A percentile compares a stretch with the other conserved stretches of the same genome.
Conservation (phyloP, 352 stramenopile species). For the Phytopythium vexans region DNA sequence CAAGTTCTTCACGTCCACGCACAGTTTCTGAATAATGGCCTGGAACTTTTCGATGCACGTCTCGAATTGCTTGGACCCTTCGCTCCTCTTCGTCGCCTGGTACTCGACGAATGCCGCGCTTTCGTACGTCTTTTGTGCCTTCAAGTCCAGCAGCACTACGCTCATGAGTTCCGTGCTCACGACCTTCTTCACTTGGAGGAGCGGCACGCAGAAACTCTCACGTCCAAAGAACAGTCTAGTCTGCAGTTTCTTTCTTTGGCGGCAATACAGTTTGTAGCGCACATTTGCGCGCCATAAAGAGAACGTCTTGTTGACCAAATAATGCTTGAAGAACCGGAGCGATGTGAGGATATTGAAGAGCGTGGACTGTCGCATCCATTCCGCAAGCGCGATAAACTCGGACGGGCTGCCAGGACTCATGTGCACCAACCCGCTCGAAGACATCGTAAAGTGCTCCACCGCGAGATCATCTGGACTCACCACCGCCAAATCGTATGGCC, state of each 20-base stretch:
- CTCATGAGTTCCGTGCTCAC: constrained; percentile 82
- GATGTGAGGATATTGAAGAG: constrained; percentile 95
- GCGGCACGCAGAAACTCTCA: constrained; percentile 83
- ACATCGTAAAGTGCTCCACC: constrained; percentile 92
- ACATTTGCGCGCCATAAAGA: constrained; percentile 87
- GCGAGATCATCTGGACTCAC: constrained; percentile 76
- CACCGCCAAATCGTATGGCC: constrained; percentile 92
- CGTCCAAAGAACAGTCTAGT: constrained; percentile 88
- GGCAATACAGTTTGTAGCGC: constrained; percentile 87
- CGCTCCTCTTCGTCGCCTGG: constrained; percentile 79
- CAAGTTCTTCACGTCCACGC: constrained; percentile 87
- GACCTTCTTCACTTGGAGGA: constrained; percentile 89
- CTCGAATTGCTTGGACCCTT: constrained; percentile 91
- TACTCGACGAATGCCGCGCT: constrained; percentile 88
- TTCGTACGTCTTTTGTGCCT: constrained; percentile 89
- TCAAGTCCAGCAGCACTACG: constrained; percentile 79
- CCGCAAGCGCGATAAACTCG: constrained; percentile 91
- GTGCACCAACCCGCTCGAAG: constrained; percentile 75
- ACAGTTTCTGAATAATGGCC: constrained; percentile 87
- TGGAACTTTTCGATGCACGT: constrained; percentile 90
- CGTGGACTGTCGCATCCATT: constrained; percentile 94
- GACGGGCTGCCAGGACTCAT: constrained; percentile 71
- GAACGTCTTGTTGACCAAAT: constrained; percentile 92
- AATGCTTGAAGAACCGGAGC: constrained; percentile 94
- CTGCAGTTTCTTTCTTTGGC: constrained; percentile 84